Evolutionary conservation across 352 stramenopile genomes (phyloP).

Genomic region (Pythium sukuiense): DNA sequence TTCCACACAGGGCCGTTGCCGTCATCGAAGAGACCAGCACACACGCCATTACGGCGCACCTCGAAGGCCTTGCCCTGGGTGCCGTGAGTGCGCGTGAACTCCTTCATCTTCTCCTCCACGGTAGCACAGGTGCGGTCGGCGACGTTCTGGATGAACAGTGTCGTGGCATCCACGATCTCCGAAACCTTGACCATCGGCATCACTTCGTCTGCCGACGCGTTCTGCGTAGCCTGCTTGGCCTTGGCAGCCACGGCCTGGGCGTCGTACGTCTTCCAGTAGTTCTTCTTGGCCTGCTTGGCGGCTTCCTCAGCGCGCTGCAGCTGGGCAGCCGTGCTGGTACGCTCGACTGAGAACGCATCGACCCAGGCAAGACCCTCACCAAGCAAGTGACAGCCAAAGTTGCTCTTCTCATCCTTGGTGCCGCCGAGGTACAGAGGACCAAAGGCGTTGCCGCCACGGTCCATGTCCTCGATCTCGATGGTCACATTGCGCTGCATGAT

Average conservation of each 20-base stretch:
- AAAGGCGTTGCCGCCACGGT: constrained; percentile 92
- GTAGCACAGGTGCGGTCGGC: constrained; percentile 84
- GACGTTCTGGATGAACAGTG: constrained; percentile 94
- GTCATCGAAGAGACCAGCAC: constrained; percentile 96
- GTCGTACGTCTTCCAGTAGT: constrained; percentile 93
- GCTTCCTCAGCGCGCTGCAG: constrained; percentile 80
- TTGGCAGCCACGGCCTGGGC: constrained; percentile 51
- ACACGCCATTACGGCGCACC: constrained; percentile 87
- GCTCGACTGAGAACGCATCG: constrained; percentile 92
- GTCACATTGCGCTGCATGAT: constrained; percentile 92
- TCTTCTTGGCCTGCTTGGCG: constrained; percentile 92
- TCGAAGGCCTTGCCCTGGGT: constrained; percentile 89
- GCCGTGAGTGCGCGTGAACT: constrained; percentile 89
- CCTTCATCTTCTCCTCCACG: constrained; percentile 94
- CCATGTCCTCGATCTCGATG: constrained; percentile 92
- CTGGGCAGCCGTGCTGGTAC: constrained; percentile 77
- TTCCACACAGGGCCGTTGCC: constrained; percentile 93
- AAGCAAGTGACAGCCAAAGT: constrained; percentile 93
- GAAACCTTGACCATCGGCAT: constrained; percentile 87
- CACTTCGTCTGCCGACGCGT: constrained; percentile 66
- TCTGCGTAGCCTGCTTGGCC: constrained; percentile 37
- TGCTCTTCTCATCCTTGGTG: constrained; percentile 64
- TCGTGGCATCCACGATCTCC: constrained; percentile 92
- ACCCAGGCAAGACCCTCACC: constrained; percentile 92
- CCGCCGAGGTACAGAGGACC: constrained; percentile 77